Conservation (phyloP, 2,329 filamentous ascomycete genomes). For the Ascochyta clinopodiicola region DNA sequence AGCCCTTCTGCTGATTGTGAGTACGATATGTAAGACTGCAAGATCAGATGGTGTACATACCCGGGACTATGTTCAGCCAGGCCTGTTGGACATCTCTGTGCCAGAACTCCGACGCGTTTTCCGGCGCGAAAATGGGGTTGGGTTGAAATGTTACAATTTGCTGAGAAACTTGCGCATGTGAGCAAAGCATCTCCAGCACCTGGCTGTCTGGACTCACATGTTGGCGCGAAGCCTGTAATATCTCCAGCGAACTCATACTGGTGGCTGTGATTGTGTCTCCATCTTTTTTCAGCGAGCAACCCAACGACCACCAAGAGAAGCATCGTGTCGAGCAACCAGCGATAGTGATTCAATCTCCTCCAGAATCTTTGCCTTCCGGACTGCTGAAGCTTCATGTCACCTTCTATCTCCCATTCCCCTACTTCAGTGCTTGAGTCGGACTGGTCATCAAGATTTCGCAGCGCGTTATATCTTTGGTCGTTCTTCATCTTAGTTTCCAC, state of each 20-base stretch:
- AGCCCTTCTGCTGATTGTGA: constrained; percentile 33
- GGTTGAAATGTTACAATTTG: constrained; percentile 40
- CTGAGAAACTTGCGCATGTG: constrained; percentile 32
- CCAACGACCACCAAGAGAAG: constrained; percentile 39
- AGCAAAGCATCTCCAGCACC: background rate
- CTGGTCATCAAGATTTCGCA: constrained; percentile 27
- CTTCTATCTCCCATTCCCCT: constrained; percentile 32
- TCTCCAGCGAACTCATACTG: constrained; percentile 38
- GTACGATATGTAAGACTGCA: background rate
- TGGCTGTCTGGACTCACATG: constrained; percentile 22
- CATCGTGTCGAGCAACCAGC: constrained; percentile 40
- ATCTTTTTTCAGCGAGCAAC: constrained; percentile 36
- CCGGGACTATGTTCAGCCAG: constrained; percentile 43
- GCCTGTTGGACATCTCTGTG: constrained; percentile 37
- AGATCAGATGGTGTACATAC: constrained; percentile 16
- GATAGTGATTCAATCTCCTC: constrained; percentile 22
- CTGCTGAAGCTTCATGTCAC: constrained; percentile 5
- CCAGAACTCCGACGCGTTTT: constrained; percentile 41
- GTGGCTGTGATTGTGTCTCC: constrained; percentile 18
- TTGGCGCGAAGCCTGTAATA: constrained; percentile 42
- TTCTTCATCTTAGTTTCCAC: constrained; percentile 22
- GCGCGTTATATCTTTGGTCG: constrained; percentile 32
- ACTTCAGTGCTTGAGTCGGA: constrained; percentile 41
- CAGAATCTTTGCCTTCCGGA: constrained; percentile 19
- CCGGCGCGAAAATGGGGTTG: constrained; percentile 33